Evolutionary conservation across 169 alveolate species (phyloP), one percentile per base, ranked within the genome.

Genomic region (Sarcocystis neurona): DNA sequence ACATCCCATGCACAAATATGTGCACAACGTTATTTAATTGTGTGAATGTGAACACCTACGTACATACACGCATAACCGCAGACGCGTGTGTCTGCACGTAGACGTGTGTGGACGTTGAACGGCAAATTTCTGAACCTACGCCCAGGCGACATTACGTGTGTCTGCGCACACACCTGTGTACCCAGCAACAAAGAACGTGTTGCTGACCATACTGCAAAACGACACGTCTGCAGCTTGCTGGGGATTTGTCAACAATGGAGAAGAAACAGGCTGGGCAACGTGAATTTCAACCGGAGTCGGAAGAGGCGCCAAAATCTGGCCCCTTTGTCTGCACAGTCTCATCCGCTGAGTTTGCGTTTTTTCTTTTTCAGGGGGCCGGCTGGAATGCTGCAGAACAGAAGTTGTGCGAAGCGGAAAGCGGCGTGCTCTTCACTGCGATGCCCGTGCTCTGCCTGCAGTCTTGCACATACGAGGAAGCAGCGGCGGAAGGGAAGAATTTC

Each of bases 361-460:
- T 63, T 23, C 77, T 63, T 63, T 34, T 6, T 4, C 82, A 72
- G 82, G 82, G 82, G 18, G 82, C 82, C 4, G 82, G 58, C 20
- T 72, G 82, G 82, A 39, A 72, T 39, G 53, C 58, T 37, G 18
- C 82, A 20, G 56, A 39, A 1, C 82, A 43, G 4, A 6, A 10
- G 82, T 39, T 72, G 34, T 72, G 82, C 34, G 82, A 72, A 18
- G 6, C 58, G 27, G 82, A 72, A 27, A 2, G 20, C 34, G 82
- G 82, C 15, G 82, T 39, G 23, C 23, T 2, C 27, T 32, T 43
- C 34, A 56, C 2, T 4, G 39, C 82, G 32, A 72, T 72, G 82
- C 82, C 82, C 8, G 53, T 72, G 39, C 34, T 72, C 23, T 37
- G 15, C 34, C 82, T 72, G 10, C 43, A 72, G 32, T 53, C 82